Evolutionary conservation across 2,329 filamentous ascomycete genomes (phyloP), one percentile per base, ranked within the genome.

Genomic region (Fusarium compactum): DNA sequence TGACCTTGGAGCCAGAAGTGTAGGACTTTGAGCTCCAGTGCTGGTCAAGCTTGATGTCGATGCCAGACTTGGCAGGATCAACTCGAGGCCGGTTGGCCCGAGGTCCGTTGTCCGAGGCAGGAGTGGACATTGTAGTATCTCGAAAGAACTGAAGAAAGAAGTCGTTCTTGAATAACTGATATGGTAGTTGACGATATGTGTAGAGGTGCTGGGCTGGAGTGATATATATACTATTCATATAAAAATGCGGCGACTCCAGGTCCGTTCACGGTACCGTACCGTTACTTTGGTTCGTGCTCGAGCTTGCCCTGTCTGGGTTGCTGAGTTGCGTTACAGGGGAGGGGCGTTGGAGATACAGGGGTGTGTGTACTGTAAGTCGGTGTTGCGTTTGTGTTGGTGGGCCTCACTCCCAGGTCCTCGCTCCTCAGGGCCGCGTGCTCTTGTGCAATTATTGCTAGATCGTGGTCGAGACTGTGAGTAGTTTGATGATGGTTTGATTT

Each of bases 11-110:
- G n/a, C 82, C 82, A 1, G 86, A 85, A 7, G 85, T 87, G 78
- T 89, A 89, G 48, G 87, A 82, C 76, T 86, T 87, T 74, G 85
- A 83, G 67, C 72, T 81, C 78, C 82, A 88, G 80, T 89, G 85
- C 76, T 85, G 81, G 72, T 86, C 80, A 54, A 89, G 81, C 54
- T 81, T 79, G 76, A 89, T 80, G 45, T 80, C 79, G 73, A 89
- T 82, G 72, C 76, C 79, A 40, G 82, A 74, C 55, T 74, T 74
- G 65, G 56, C 59, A 50, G 62, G 50, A 25, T 52, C 65, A 44
- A 71, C 64, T 45, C 71, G 66, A 54, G 66, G 60, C 47, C 52
- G 50, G 46, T 40, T 63, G 30, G 59, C 54, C 57, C 72, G 69
- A 52, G 73, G 74, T 50, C 74, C 72, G 32, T 71, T 66, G 46